Percentiles rank a stretch among this genome's conserved stretches.
phyloP scores from a whole-genome alignment of 1,284 basidiomycete genomes.

The Sanghuangporus baumii region DNA sequence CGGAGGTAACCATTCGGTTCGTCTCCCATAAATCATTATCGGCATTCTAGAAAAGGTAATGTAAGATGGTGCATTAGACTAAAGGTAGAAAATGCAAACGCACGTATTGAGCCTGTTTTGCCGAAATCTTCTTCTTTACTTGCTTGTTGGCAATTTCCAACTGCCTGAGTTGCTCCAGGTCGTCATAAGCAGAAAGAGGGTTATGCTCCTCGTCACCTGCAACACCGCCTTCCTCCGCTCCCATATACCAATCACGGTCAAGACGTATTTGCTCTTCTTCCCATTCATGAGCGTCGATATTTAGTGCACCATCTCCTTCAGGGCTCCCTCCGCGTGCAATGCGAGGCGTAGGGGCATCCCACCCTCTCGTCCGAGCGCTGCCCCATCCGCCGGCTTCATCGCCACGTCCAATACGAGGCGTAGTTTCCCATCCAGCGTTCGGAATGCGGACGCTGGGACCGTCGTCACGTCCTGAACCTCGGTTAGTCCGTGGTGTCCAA shows the following conservation, averaged over 20 bases:
- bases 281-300: conserved; percentile 78
- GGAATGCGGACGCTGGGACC: conserved; percentile 85
- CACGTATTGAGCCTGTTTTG: conserved; percentile 91
- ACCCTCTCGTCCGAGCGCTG: conserved; percentile 52
- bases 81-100: conserved; percentile 27
- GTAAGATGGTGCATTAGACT: conserved; percentile 4
- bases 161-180: conserved; percentile 66
- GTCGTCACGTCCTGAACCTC: conserved; percentile 52
- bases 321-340: conserved; percentile 56
- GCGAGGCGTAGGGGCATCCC: conserved; percentile 87
- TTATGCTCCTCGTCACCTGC: conserved; percentile 90
- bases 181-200: conserved; percentile 89
- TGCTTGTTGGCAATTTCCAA: conserved; percentile 78
- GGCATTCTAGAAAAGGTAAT: conserved; percentile 60
- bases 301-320: conserved; percentile 53
- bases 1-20: conserved; percentile 94
- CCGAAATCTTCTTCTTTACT: conserved; percentile 84
- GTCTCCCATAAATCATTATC: conserved; percentile 99
- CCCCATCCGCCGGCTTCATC: conserved; percentile 42
- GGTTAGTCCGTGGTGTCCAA: conserved; percentile 63
- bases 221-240: conserved; percentile 80
- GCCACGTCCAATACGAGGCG: conserved; percentile 55
- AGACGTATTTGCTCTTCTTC: conserved; percentile 88
- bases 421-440: conserved; percentile 87
- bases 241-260: conserved; percentile 93